Base-by-base conservation (phyloP, 2,329 filamentous ascomycete genomes). In the Trichophyton benhamiae region DNA sequence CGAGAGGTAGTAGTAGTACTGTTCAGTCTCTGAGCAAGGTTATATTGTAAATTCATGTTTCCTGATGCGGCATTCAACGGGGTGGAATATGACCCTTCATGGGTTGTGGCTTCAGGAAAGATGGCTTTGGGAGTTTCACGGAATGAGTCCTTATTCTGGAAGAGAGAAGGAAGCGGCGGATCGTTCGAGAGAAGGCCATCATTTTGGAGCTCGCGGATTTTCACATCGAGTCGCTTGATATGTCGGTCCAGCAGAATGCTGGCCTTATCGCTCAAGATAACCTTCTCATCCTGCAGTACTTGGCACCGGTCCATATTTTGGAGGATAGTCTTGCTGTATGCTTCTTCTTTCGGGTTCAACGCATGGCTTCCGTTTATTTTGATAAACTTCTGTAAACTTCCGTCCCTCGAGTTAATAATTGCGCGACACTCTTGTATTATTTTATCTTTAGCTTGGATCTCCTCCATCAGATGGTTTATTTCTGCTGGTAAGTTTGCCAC, bases 391-490 rank as follows among this genome's bases (percentile, higher is more conserved):
- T 87, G 84, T n/a, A 87, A 75, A 61, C 80, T 82, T 60, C 72
- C 75, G 66, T 87, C 84, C 53, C 82, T 81, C 38, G 79, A 78
- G 63, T 78, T 78, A 68, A 86, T 85, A 13, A 77, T 75, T n/a
- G 77, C 72, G 52, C 78, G 77, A 66, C 79, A 80, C 61, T 84
- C 82, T 65, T 82, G 78, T 60, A 86, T 82, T 57, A 79, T 77
- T 61, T 79, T 78, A 66, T 87, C 83, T 68, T 87, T 87, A 63
- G 83, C 83, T 66, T 84, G 79, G 49, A 86, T 84, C 67, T 87
- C 84, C 67, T 87, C 84, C 71, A 86, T 82, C 61, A 87, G 74
- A 74, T 86, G 84, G 8, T 79, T 82, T 57, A 87, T 82, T 68
- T 87, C 84, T 1, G 82, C 82, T 0, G 84, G 83, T 15, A 86